A percentile compares a stretch with the other conserved stretches of the same genome.
These are phyloP conservation scores for Ophiobolus disseminans DNA, from an alignment of 2,329 filamentous ascomycete species.

Conservation along the genomic window DNA sequence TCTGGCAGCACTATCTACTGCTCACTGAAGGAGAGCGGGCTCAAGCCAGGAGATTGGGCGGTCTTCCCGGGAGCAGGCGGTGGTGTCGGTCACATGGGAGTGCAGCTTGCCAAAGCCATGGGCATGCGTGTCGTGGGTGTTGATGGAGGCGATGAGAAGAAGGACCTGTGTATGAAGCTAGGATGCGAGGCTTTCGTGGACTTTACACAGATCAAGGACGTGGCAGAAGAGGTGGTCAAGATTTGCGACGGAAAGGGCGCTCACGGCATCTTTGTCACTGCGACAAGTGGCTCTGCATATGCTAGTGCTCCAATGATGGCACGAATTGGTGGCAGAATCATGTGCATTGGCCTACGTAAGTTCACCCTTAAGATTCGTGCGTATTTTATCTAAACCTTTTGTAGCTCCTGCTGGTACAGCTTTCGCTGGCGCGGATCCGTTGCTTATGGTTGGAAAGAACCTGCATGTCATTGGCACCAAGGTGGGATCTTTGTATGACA, in stretches of 20 bases:
- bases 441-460: slow-evolving; percentile 32
- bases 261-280: slow-evolving; percentile 43
- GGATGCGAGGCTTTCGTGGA: slow-evolving; percentile 41
- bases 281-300: slow-evolving; percentile 27
- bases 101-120: slow-evolving; percentile 51
- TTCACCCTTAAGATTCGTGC: background rate
- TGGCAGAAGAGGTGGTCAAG: slow-evolving; percentile 34
- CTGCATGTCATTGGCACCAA: slow-evolving; percentile 36
- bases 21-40: slow-evolving; percentile 57
- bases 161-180: slow-evolving; percentile 28
- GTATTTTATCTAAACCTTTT: slow-evolving; percentile 35
- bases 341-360: slow-evolving; percentile 59
- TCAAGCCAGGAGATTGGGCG: slow-evolving; percentile 60
- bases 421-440: slow-evolving; percentile 30
- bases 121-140: slow-evolving; percentile 37
- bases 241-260: slow-evolving; percentile 39
- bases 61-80: slow-evolving; percentile 60
- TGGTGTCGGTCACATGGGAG: slow-evolving; percentile 63
- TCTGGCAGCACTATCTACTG: slow-evolving; percentile 63
- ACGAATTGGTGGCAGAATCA: slow-evolving; percentile 56
- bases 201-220: slow-evolving; percentile 34
- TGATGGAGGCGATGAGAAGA: slow-evolving; percentile 36
- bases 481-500: slow-evolving; percentile 55
- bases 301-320: slow-evolving; percentile 40
- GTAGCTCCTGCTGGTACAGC: slow-evolving; percentile 26